phyloP scores from a whole-genome alignment of 495 filamentous ascomycete genomes.

The Penicillium canescens region DNA sequence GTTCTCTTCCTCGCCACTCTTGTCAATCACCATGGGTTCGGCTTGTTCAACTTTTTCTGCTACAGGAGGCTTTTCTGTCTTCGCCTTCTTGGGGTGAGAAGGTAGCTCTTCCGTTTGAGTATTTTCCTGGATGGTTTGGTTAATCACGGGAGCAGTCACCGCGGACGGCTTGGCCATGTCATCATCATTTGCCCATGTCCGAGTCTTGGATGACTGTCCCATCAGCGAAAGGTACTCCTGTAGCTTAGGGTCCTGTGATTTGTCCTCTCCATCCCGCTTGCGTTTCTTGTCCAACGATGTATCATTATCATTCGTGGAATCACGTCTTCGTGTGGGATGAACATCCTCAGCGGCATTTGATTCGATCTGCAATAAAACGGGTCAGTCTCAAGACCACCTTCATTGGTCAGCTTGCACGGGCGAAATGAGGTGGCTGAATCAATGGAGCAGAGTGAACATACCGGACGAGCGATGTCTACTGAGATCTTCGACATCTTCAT shows the following conservation, averaged over 20 bases:
- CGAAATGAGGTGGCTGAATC: slow-evolving; percentile 17
- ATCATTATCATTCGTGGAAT: slow-evolving; percentile 25
- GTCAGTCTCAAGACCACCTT: slow-evolving; percentile 51
- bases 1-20: slow-evolving; percentile 14
- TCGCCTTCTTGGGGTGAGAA: slow-evolving; percentile 44
- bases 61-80: slow-evolving; percentile 21
- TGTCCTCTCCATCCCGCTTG: slow-evolving; percentile 48
- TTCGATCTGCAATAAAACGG: slow-evolving; percentile 41
- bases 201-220: slow-evolving; percentile 65
- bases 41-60: slow-evolving; percentile 9
- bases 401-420: slow-evolving; percentile 44
- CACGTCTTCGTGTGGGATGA: slow-evolving; percentile 35
- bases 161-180: slow-evolving; percentile 36
- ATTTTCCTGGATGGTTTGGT: slow-evolving; percentile 25
- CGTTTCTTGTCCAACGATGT: slow-evolving; percentile 42
- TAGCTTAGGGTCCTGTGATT: slow-evolving; percentile 69
- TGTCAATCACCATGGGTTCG: slow-evolving; percentile 29
- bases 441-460: slow-evolving; percentile 43
- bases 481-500: slow-evolving; percentile 94
- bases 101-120: slow-evolving; percentile 39
- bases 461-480: slow-evolving; percentile 88
- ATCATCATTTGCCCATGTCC: slow-evolving; percentile 65
- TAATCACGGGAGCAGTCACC: slow-evolving; percentile 20
- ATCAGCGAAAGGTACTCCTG: slow-evolving; percentile 86
- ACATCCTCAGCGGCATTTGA: slow-evolving; percentile 35